These are phyloP conservation scores for Boletus patriciae DNA, from an alignment of 768 basidiomycete genomes.

Conservation along the genomic window DNA sequence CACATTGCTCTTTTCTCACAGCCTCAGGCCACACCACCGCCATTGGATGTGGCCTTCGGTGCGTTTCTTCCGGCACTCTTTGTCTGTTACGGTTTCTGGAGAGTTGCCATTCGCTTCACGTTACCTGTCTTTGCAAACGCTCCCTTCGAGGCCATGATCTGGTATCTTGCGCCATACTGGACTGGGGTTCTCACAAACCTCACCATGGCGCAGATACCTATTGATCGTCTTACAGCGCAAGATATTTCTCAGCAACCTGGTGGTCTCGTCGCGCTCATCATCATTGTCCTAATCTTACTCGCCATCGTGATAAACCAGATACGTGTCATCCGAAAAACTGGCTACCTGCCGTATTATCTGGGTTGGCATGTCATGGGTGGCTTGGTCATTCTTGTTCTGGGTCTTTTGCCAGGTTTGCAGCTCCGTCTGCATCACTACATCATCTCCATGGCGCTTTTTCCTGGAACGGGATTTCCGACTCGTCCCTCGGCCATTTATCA, in stretches of 20 bases:
- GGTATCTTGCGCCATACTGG: slow-evolving; percentile 81
- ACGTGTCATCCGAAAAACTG: slow-evolving; percentile 80
- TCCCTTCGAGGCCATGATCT: slow-evolving; percentile 70
- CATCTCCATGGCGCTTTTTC: slow-evolving; percentile 69
- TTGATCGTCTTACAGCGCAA: slow-evolving; percentile 68
- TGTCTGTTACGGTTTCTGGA: slow-evolving; percentile 78
- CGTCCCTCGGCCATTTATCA: slow-evolving; percentile 77
- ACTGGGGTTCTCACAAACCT: slow-evolving; percentile 73
- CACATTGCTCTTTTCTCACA: slow-evolving; percentile 80
- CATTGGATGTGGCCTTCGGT: slow-evolving; percentile 68
- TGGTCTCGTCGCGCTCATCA: slow-evolving; percentile 63
- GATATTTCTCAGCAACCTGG: slow-evolving; percentile 68
- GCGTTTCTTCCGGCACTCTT: slow-evolving; percentile 79
- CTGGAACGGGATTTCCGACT: slow-evolving; percentile 80
- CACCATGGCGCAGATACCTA: slow-evolving; percentile 69
- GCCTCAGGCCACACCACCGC: slow-evolving; percentile 63
- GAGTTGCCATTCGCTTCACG: slow-evolving; percentile 69
- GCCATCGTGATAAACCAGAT: slow-evolving; percentile 70
- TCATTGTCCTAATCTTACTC: slow-evolving; percentile 63
- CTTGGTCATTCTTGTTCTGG: slow-evolving; percentile 62
- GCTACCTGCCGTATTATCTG: slow-evolving; percentile 76
- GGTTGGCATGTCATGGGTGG: slow-evolving; percentile 73
- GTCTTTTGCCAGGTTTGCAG: slow-evolving; percentile 64
- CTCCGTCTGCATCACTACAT: slow-evolving; percentile 85
- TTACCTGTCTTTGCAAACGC: slow-evolving; percentile 65